Conservation (phyloP, 1,284 basidiomycete genomes). For the Puccinia novopanici region DNA sequence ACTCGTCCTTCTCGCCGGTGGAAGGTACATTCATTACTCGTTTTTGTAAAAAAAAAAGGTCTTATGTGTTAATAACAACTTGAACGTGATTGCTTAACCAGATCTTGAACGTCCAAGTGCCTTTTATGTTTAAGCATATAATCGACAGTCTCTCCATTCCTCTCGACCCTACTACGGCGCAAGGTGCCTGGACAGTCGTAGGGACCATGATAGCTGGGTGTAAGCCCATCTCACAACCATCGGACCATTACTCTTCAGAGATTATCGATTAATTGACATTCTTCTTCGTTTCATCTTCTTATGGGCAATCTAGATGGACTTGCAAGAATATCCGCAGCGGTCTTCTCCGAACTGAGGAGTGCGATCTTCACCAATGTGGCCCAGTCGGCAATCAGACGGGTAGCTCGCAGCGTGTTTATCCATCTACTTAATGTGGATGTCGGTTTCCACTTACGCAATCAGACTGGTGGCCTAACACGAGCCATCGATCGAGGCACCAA, state of each 20-base stretch:
- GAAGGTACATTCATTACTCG: constrained; percentile 66
- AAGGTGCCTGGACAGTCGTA: constrained; percentile 45
- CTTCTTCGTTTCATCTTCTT: neutral
- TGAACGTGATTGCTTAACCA: constrained; percentile 1
- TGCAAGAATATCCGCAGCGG: constrained; percentile 35
- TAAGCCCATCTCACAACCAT: constrained; percentile 12
- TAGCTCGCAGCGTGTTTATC: constrained; percentile 42
- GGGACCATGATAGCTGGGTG: constrained; percentile 50
- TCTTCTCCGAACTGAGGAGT: constrained; percentile 47
- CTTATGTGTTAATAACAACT: neutral
- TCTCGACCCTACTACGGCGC: constrained; percentile 38
- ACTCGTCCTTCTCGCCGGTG: constrained; percentile 75
- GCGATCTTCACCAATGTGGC: constrained; percentile 50
- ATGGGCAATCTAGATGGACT: constrained; percentile 39
- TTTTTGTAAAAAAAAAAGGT: neutral
- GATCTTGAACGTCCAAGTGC: constrained; percentile 50
- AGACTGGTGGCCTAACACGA: constrained; percentile 48
- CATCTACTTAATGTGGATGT: constrained; percentile 50
- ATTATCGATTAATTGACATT: too few relatives aligned
- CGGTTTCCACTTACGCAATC: constrained; percentile 45
- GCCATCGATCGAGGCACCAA: constrained; percentile 51
- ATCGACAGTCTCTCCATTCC: constrained; percentile 43
- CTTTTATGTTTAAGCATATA: constrained; percentile 49
- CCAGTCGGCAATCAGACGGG: constrained; percentile 50
- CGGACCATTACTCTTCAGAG: constrained; percentile 7